phyloP scores from a whole-genome alignment of 805 yeast species.

The Nakazawaea holstii region DNA sequence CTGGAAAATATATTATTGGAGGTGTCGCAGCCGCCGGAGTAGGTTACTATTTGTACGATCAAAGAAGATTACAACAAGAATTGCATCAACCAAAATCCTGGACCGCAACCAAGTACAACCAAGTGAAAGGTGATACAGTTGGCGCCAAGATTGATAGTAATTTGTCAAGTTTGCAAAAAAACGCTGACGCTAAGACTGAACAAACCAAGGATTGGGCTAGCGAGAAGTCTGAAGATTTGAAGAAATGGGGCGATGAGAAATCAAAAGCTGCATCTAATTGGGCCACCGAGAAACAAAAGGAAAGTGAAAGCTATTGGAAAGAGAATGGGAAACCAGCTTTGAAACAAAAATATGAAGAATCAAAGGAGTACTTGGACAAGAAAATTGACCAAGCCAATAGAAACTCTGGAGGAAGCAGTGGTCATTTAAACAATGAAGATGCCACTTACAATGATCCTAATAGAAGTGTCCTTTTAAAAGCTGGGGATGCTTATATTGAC shows the following conservation, averaged over 20 bases:
- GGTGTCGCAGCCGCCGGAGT: constrained; percentile 14
- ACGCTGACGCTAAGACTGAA: background rate
- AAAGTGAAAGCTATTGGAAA: constrained; percentile 8
- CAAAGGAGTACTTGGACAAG: background rate
- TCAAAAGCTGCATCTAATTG: background rate
- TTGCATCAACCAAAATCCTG: constrained; percentile 4
- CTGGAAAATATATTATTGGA: constrained; percentile 8
- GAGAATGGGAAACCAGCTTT: constrained; percentile 6
- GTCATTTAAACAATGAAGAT: background rate
- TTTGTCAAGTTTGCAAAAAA: constrained; percentile 1
- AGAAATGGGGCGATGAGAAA: background rate
- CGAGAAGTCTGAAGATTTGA: background rate
- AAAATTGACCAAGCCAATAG: constrained; percentile 4
- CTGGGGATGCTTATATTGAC: constrained; percentile 9
- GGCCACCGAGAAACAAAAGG: constrained; percentile 1
- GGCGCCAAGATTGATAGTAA: constrained; percentile 8
- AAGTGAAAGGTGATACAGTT: constrained; percentile 7
- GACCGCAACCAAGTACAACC: constrained; percentile 4
- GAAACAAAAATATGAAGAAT: background rate
- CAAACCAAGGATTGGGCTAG: background rate
- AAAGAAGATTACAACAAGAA: constrained; percentile 4
- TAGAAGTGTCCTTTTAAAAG: constrained; percentile 3
- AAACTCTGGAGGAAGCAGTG: background rate
- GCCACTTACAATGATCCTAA: background rate
- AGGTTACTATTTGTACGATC: constrained; percentile 12